Conservation (phyloP, 2,329 filamentous ascomycete species). For the Fusarium humuli region DNA sequence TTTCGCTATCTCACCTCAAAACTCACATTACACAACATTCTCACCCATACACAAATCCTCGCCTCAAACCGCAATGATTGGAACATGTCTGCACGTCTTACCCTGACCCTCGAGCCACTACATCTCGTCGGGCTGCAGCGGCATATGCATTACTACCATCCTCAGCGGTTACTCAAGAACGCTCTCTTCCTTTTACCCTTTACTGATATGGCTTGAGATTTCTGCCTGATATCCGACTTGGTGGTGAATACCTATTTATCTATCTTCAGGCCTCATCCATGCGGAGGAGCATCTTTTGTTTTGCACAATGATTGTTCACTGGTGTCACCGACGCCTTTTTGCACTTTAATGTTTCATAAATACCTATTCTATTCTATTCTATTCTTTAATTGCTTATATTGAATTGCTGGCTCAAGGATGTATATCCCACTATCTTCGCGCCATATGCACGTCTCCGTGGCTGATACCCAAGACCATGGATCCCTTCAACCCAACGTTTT, state of each 20-base stretch:
- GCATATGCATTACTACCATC: conserved; percentile 41
- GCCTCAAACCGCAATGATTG: conserved; percentile 42
- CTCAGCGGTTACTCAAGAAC: conserved; percentile 26
- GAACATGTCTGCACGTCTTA: conserved; percentile 31
- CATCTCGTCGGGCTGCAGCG: conserved; percentile 38
- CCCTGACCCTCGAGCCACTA: conserved; percentile 7
- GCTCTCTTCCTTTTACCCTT: background rate
- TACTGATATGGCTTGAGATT: conserved; percentile 1
- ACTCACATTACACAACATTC: conserved; percentile 35
- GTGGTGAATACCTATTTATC: conserved; percentile 37
- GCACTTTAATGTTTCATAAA: conserved; percentile 29
- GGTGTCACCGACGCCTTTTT: conserved; percentile 30
- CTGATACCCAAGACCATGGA: conserved; percentile 27
- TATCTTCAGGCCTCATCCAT: conserved; percentile 22
- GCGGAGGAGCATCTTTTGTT: conserved; percentile 15
- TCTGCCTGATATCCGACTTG: conserved; percentile 18
- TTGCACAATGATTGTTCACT: conserved; percentile 21
- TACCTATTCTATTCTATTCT: background rate
- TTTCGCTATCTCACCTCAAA: conserved; percentile 1
- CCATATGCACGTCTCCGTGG: conserved; percentile 25
- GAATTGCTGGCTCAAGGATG: conserved; percentile 38
- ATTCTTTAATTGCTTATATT: background rate
- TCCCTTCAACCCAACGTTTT: background rate
- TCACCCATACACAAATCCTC: conserved; percentile 35
- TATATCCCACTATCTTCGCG: conserved; percentile 47